phyloP scores from a whole-genome alignment of 192 early-diverging fungal species.

The Coemansia umbellata region DNA sequence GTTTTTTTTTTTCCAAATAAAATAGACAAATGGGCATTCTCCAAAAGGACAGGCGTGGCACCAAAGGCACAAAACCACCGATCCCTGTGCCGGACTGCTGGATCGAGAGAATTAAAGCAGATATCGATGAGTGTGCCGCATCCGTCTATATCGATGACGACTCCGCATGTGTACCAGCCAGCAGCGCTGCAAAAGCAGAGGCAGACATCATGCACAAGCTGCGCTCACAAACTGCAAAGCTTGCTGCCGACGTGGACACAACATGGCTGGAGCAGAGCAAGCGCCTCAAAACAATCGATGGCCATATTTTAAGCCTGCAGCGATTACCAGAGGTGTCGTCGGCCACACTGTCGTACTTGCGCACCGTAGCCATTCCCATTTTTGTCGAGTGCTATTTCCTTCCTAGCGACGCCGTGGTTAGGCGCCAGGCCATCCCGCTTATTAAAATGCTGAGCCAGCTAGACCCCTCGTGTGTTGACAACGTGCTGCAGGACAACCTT shows the following conservation, averaged over 20 bases:
- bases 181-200: constrained; percentile 1
- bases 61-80: constrained; percentile 32
- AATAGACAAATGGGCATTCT: constrained; percentile 32
- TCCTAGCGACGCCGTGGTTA: constrained; percentile 14
- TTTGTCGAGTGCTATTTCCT: constrained; percentile 42
- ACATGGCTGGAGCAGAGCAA: constrained; percentile 46
- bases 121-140: neutral
- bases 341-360: constrained; percentile 27
- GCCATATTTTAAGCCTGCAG: constrained; percentile 4
- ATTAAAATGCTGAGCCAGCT: constrained; percentile 24
- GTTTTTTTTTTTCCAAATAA: neutral
- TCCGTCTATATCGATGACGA: no score
- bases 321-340: constrained; percentile 7
- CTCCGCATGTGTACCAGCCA: neutral
- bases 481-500: constrained; percentile 26
- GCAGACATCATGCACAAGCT: constrained; percentile 14
- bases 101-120: constrained; percentile 22
- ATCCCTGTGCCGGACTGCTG: constrained; percentile 37
- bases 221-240: neutral
- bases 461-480: constrained; percentile 20
- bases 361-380: constrained; percentile 29
- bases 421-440: constrained; percentile 30
- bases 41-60: constrained; percentile 31
- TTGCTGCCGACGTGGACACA: neutral
- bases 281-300: constrained; percentile 21